Percentiles rank a stretch among this genome's conserved stretches.
These are phyloP conservation scores for Torrubiella hemipterigena DNA, from an alignment of 2,329 filamentous ascomycete species.

Conservation along the genomic window DNA sequence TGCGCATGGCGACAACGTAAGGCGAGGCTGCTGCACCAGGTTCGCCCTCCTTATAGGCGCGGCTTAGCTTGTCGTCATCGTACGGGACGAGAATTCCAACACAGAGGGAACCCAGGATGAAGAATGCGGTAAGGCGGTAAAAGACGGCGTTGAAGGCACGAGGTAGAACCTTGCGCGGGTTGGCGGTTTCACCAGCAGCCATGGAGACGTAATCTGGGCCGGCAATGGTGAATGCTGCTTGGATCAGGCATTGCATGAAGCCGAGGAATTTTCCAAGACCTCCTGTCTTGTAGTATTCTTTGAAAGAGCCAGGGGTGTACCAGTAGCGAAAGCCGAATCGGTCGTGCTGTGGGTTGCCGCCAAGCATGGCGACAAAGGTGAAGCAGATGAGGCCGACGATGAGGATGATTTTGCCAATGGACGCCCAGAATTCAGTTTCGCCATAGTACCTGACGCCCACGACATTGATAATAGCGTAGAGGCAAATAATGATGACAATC, in stretches of 20 bases:
- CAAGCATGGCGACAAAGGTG: constrained; percentile 74
- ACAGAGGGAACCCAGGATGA: constrained; percentile 60
- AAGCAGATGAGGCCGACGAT: constrained; percentile 61
- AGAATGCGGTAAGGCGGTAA: constrained; percentile 65
- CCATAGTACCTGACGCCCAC: constrained; percentile 65
- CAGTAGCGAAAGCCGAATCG: constrained; percentile 60
- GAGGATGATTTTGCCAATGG: constrained; percentile 59
- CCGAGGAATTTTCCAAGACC: constrained; percentile 61
- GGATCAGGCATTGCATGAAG: constrained; percentile 63
- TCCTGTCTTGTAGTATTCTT: constrained; percentile 51
- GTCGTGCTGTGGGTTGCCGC: constrained; percentile 64
- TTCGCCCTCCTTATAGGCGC: constrained; percentile 43
- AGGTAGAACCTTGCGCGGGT: constrained; percentile 58
- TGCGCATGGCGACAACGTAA: constrained; percentile 57
- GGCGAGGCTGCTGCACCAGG: constrained; percentile 59
- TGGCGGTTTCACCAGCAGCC: constrained; percentile 60
- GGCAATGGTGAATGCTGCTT: constrained; percentile 55
- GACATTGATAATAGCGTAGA: constrained; percentile 50
- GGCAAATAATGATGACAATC: constrained; percentile 38
- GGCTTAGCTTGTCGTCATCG: constrained; percentile 48
- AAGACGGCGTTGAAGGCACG: constrained; percentile 69
- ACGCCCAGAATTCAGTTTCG: constrained; percentile 65
- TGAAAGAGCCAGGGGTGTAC: constrained; percentile 58
- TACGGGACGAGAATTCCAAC: constrained; percentile 63
- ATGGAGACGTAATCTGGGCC: constrained; percentile 58